These are phyloP conservation scores for Trichoderma virens DNA, from an alignment of 495 filamentous ascomycete species.

Conservation along the genomic window DNA sequence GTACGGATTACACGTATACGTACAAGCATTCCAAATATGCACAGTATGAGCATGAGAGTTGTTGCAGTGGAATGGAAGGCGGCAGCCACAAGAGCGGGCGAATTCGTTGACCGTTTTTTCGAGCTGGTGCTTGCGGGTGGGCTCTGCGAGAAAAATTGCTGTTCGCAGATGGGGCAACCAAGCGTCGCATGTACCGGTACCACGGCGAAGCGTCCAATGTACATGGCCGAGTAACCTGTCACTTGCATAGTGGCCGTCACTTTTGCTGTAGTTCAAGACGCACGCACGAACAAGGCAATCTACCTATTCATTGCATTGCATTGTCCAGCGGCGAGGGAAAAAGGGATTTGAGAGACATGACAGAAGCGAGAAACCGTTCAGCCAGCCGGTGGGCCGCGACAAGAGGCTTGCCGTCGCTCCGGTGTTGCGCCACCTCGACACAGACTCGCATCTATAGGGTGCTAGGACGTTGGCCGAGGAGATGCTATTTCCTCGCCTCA, in stretches of 20 bases:
- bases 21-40: background rate
- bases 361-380: too few relatives aligned
- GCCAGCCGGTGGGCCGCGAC: background rate
- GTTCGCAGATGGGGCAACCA: background rate
- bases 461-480: background rate
- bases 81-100: background rate
- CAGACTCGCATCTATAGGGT: background rate
- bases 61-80: too few relatives aligned
- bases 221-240: too few relatives aligned
- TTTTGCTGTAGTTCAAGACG: background rate
- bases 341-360: too few relatives aligned
- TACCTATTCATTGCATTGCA: background rate
- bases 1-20: too few relatives aligned
- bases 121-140: background rate
- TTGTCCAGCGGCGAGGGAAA: background rate
- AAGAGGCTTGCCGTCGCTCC: background rate
- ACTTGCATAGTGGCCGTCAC: background rate
- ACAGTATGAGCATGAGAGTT: background rate
- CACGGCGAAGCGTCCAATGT: too few relatives aligned
- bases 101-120: background rate
- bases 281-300: background rate
- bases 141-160: background rate
- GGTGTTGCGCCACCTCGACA: slow-evolving; percentile 6
- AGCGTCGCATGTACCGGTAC: background rate
- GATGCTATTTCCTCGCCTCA: too few relatives aligned